Evolutionary conservation across 192 early-diverging fungal species (phyloP), one percentile per base, ranked within the genome.

Genomic region (Helicostylum pulchrum): DNA sequence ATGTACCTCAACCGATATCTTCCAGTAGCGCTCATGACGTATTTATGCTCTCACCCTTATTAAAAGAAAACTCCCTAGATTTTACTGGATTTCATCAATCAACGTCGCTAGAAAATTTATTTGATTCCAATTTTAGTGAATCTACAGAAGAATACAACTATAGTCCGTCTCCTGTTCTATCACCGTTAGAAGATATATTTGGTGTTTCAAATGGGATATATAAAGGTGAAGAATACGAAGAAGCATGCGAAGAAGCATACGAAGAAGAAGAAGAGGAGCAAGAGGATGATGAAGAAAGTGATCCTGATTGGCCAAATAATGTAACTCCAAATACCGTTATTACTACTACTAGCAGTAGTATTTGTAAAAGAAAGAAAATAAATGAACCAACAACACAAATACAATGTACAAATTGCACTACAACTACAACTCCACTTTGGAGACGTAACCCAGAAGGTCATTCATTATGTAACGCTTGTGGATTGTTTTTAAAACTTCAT

Each of bases 381-480:
- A 26, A 26, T 26, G 26, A 26, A 26, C 26, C 26, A 26, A 26
- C 26, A 26, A 26, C 26, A 26, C 26, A 26, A 26, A 2, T 26
- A 56, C 17, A 32, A 19, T 56, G 10, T 2, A 48, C 46, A 48
- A 95, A 97, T 80, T 98, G 95, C 77, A 51, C 67, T 17, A 94
- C 92, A 2, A 88, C 82, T 20, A 87, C 84, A 31, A 98, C 95
- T n/a, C 87, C 92, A 4, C 77, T 98, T 30, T 98, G 95, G 95
- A 81, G 95, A 6, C 78, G 93, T 11, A 84, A 92, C 73, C 79
- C 84, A 14, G 77, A 85, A 26, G 95, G 94, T 30, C 84, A 88
- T 50, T 81, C 92, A 8, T 83, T 98, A 8, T 98, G 96, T 71
- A 98, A 98, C 58, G 94, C 94, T 0, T 98, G 96, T 75, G 96